phyloP scores from a whole-genome alignment of 139 green algal genomes.

The Gonium pectorale region DNA sequence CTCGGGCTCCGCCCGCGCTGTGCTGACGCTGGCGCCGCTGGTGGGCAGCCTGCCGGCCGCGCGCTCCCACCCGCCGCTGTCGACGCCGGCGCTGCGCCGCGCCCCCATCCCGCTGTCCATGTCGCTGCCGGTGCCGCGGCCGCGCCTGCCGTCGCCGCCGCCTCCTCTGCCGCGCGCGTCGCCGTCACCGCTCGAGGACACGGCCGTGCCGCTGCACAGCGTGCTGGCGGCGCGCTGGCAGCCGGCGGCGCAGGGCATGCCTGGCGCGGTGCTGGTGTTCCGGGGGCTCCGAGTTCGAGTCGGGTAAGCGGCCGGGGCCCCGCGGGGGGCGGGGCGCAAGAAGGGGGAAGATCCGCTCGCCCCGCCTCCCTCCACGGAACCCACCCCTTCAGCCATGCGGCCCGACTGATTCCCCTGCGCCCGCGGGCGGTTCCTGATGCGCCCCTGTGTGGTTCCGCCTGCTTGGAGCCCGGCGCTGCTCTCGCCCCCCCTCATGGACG shows the following conservation, averaged over 20 bases:
- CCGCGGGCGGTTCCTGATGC: too few relatives aligned
- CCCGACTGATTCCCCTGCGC: too few relatives aligned
- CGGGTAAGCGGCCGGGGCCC: too few relatives aligned
- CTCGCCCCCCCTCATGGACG: too few relatives aligned
- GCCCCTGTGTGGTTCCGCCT: too few relatives aligned
- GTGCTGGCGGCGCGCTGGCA: neutral
- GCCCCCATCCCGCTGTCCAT: neutral
- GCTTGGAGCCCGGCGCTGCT: too few relatives aligned
- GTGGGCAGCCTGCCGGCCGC: neutral
- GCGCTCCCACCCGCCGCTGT: neutral
- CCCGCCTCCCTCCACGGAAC: too few relatives aligned
- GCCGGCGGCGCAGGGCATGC: neutral
- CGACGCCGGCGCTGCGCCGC: neutral
- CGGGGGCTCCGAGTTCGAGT: slow-evolving; percentile 9
- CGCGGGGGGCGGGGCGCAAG: too few relatives aligned
- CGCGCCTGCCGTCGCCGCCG: neutral
- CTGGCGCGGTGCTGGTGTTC: slow-evolving; percentile 15
- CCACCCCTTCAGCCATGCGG: too few relatives aligned
- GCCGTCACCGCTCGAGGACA: neutral
- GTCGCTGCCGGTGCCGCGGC: neutral
- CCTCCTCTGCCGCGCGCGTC: neutral
- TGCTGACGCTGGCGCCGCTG: neutral
- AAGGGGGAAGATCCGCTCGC: too few relatives aligned
- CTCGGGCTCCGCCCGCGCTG: too few relatives aligned
- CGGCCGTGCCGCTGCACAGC: neutral